Evolutionary conservation across 1,284 basidiomycete genomes (phyloP), one percentile per base, ranked within the genome.

Genomic region (Tilletia setariae): DNA sequence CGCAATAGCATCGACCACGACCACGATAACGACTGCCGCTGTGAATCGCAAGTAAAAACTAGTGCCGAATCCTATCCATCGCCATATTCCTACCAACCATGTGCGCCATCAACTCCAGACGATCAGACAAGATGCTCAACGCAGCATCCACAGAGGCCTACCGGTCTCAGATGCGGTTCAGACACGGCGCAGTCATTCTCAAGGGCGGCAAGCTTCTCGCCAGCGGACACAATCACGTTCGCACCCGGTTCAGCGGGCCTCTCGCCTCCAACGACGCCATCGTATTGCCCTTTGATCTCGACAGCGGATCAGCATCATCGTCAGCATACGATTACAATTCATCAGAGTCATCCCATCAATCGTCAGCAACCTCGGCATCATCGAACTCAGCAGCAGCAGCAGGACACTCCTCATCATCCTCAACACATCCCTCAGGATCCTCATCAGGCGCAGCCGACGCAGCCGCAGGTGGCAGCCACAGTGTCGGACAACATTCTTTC

Each of bases 161-260:
- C 35, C 68, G 71, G n/a, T 67, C 65, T 47, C 42, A 63, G 13
- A 72, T 72, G 71, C 66, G 71, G 19, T 72, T 68, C 56, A 40
- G 71, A 7, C 71, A 72, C 62, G 69, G 71, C 43, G 71, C 71
- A 0, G 63, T 72, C 15, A 69, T 72, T 25, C 68, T 61, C n/a
- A 72, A 72, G 66, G 71, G 71, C 53, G 71, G 71, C 32, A 72
- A 72, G 49, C 68, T 72, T 49, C 64, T 72, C 19, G 67, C 63
- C 4, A 65, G 59, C 13, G 71, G 71, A 0, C 69, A 72, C 61
- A 72, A 72, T 53, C 71, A 72, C 51, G 67, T 72, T 15, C 68
- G 71, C 7, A 70, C 71, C 1, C 67, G 71, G 1, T 72, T 72
- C 49, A 63, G 67, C 15, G 68, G 56, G 28, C 56, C 56, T 15